Base-by-base conservation (phyloP, 805 yeast species). In the Candida ovalis region DNA sequence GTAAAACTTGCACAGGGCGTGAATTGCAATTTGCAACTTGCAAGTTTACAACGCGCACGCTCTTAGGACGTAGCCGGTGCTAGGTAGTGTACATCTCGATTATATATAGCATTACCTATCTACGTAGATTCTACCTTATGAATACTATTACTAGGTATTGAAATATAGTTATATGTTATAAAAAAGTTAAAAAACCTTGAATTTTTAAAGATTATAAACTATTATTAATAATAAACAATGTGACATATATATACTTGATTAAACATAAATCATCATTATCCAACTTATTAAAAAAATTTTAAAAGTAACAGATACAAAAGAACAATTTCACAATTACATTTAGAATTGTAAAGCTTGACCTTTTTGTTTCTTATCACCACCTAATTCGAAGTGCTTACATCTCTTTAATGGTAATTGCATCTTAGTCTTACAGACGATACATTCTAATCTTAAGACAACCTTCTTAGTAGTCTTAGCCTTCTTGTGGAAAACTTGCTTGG, bases 321-420 rank as follows among this genome's bases (percentile, higher is more conserved):
- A 18, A 13, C 12, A n/a, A 35, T 17, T 35, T 35, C 32, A 43
- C 45, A 24, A 47, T 47, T 50, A 51, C 51, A 64, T 77, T 86
- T 86, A 94, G 80, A 94, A 94, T 84, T 94, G 99, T 78, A 94
- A 86, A 78, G 99, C 99, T 81, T 89, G 97, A 78, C 99, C 99
- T 90, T 94, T 94, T 82, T 94, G 97, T 82, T 94, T 94, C 88
- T 88, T 94, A 85, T 94, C 99, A 84, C 99, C 99, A 86, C 99
- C 99, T 75, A 94, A 90, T 84, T 94, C 99, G 79, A 94, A 94
- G 83, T 94, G 99, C 94, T 94, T 94, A 86, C 98, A 94, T 85
- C 99, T 89, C 94, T 94, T 94, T 78, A 94, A 84, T 57, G 96
- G 74, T 66, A 94, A 83, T 84, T 94, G 99, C 70, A 95, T 86